Percentiles rank a stretch among this genome's conserved stretches.
Conservation (phyloP, 1,284 basidiomycete species). For the Microbotryum lychnidis-dioicae region DNA sequence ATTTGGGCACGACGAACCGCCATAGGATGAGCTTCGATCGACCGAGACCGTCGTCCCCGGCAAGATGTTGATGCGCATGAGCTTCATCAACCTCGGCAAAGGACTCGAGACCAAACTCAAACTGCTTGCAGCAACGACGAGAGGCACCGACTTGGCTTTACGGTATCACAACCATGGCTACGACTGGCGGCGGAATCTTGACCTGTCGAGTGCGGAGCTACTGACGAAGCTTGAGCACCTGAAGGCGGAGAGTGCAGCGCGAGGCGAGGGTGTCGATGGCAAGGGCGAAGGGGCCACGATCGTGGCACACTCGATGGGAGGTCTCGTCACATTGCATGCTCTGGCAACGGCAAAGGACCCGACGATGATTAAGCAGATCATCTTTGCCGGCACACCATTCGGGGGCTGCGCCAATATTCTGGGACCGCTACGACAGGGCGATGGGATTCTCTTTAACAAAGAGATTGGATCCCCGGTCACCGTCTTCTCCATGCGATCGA, state of each 20-base stretch:
- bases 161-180: constrained; percentile 37
- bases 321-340: constrained; percentile 39
- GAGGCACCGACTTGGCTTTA: constrained; percentile 1
- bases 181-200: constrained; percentile 36
- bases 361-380: constrained; percentile 36
- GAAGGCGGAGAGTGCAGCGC: constrained; percentile 27
- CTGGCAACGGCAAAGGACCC: constrained; percentile 35
- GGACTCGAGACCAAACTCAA: constrained; percentile 32
- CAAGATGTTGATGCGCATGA: constrained; percentile 35
- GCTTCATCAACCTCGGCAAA: constrained; percentile 37
- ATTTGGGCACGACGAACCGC: not conserved
- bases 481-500: constrained; percentile 37
- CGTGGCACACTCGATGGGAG: constrained; percentile 41
- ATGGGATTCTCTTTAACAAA: constrained; percentile 29
- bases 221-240: constrained; percentile 21
- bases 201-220: constrained; percentile 19
- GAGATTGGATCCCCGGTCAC: constrained; percentile 37
- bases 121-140: not conserved
- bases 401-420: constrained; percentile 39
- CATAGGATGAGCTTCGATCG: constrained; percentile 22
- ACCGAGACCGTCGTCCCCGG: constrained; percentile 36
- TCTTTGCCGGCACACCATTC: constrained; percentile 39
- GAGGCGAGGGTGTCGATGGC: constrained; percentile 19
- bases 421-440: constrained; percentile 38
- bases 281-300: constrained; percentile 36